Conservation (phyloP, 768 basidiomycete species). For the Tylopilus plumbeoviolaceoides region DNA sequence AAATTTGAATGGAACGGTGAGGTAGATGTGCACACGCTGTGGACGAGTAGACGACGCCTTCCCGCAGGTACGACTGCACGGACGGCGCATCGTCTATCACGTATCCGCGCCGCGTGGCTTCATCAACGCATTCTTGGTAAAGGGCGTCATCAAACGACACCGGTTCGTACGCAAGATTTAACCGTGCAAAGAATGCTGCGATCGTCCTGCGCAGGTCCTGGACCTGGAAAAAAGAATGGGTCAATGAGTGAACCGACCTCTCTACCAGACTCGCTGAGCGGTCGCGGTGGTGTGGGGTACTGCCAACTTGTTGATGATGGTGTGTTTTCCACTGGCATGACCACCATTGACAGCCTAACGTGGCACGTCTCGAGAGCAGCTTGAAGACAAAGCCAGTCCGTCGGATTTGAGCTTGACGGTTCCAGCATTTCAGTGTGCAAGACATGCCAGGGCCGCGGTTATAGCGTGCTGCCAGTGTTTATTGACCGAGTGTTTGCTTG, state of each 20-base stretch:
- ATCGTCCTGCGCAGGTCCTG: neutral
- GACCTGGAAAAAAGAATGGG: neutral
- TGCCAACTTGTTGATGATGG: neutral
- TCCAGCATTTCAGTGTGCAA: neutral
- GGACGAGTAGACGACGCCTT: neutral
- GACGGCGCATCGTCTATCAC: neutral
- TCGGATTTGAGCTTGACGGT: neutral
- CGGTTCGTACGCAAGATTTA: neutral
- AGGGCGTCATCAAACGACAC: neutral
- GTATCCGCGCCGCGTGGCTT: neutral
- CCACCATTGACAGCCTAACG: neutral
- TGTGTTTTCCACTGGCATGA: neutral
- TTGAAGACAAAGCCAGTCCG: neutral
- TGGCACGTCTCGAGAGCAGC: neutral
- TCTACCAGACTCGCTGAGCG: neutral
- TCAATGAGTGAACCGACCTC: neutral
- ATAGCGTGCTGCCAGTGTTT: neutral
- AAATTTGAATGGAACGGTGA: neutral
- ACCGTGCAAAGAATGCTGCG: neutral
- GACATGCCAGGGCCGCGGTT: neutral
- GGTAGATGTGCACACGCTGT: neutral
- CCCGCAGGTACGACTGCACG: neutral
- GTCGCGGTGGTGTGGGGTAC: neutral
- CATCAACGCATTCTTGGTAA: neutral
- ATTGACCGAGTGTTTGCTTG: neutral